Conservation (phyloP, 2,329 filamentous ascomycete genomes). For the Fusarium citri region DNA sequence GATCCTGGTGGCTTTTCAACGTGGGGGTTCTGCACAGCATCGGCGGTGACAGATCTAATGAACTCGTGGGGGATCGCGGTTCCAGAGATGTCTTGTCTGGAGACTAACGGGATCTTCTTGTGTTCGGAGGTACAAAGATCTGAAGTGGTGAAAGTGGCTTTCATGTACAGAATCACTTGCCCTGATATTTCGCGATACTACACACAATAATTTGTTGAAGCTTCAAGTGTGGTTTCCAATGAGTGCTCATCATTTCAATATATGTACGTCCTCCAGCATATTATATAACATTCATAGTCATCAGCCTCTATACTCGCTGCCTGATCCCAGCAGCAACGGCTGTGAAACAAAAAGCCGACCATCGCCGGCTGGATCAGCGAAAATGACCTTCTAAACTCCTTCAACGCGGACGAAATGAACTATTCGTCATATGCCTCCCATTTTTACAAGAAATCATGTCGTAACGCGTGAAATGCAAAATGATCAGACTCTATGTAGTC, state of each 20-base stretch:
- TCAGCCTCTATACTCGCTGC: conserved; percentile 19
- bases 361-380: conserved; percentile 12
- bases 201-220: neutral
- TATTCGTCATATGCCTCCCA: neutral
- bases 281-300: conserved; percentile 27
- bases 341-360: conserved; percentile 12
- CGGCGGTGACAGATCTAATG: conserved; percentile 7
- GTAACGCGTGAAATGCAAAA: conserved; percentile 37
- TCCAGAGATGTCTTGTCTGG: neutral
- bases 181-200: neutral
- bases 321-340: conserved; percentile 1
- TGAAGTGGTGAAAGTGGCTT: neutral
- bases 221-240: neutral
- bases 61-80: conserved; percentile 14
- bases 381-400: conserved; percentile 22
- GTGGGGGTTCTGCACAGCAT: conserved; percentile 12
- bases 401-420: neutral
- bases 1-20: neutral
- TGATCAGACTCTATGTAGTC: neutral
- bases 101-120: accelerated
- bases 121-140: neutral
- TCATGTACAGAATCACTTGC: neutral
- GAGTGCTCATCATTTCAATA: conserved; percentile 11
- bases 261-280: conserved; percentile 33
- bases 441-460: conserved; percentile 37